phyloP scores from a whole-genome alignment of 129 eudicot species.

The Flaveria trinervia region DNA sequence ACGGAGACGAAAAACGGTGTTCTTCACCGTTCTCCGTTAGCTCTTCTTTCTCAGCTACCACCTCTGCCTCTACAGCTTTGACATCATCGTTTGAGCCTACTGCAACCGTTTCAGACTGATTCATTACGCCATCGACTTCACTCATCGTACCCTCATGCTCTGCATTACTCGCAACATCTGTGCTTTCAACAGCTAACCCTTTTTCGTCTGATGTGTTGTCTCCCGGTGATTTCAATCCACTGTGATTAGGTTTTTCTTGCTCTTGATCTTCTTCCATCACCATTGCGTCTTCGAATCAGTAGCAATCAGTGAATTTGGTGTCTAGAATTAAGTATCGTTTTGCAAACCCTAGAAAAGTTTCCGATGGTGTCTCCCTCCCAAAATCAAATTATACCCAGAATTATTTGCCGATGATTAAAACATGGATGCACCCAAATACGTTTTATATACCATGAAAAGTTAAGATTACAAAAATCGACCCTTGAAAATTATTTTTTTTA shows the following conservation, averaged over 20 bases:
- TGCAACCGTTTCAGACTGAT: conserved; percentile 20
- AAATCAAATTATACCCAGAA: conserved; percentile 28
- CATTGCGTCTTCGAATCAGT: conserved; percentile 14
- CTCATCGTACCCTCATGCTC: conserved; percentile 25
- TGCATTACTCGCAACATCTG: conserved; percentile 2
- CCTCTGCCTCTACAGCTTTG: conserved; percentile 18
- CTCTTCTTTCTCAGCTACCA: conserved; percentile 26
- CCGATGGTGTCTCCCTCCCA: conserved; percentile 33
- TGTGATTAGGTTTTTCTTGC: conserved; percentile 32
- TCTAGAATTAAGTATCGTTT: conserved; percentile 5
- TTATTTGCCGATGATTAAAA: conserved; percentile 18
- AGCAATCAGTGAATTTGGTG: conserved; percentile 20
- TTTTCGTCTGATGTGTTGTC: conserved; percentile 22
- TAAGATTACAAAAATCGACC: too few relatives aligned
- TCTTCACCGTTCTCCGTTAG: conserved; percentile 27
- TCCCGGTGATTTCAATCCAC: conserved; percentile 25
- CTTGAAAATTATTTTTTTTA: too few relatives aligned
- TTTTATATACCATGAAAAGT: too few relatives aligned
- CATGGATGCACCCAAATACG: conserved; percentile 8
- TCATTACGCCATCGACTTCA: background rate
- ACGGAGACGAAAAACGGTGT: conserved; percentile 16
- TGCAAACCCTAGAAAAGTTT: conserved; percentile 31
- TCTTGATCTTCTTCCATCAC: conserved; percentile 35
- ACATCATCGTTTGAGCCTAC: conserved; percentile 20
- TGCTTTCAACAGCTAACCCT: conserved; percentile 1